A percentile compares a stretch with the other conserved stretches of the same genome.
These are phyloP conservation scores for Pneumocystis canis DNA, from an alignment of 1,139 yeast species.

Conservation along the genomic window DNA sequence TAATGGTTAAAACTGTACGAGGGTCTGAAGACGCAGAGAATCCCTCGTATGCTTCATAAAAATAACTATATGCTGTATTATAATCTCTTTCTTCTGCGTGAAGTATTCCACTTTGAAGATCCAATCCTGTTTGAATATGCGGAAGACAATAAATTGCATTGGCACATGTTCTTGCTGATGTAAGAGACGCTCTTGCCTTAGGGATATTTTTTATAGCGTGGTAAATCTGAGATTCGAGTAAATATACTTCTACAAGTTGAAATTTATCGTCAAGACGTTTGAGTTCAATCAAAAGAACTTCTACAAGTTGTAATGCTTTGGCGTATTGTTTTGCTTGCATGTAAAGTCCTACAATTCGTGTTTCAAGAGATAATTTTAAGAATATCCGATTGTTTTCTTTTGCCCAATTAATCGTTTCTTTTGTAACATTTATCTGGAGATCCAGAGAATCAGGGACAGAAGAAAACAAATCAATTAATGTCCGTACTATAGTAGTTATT, in stretches of 20 bases:
- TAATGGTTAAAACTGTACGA: constrained; percentile 62
- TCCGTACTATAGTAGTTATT: constrained; percentile 20
- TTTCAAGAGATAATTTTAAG: constrained; percentile 72
- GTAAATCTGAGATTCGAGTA: constrained; percentile 77
- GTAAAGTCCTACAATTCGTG: constrained; percentile 64
- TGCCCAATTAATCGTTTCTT: constrained; percentile 81
- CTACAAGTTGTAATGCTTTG: constrained; percentile 60
- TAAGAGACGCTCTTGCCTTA: constrained; percentile 83
- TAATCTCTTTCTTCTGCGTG: constrained; percentile 96
- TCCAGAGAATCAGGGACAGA: constrained; percentile 52
- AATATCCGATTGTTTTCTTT: constrained; percentile 68
- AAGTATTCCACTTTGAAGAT: constrained; percentile 85
- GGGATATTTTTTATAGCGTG: constrained; percentile 85
- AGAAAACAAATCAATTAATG: constrained; percentile 63
- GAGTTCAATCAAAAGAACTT: constrained; percentile 62
- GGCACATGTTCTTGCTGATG: constrained; percentile 93
- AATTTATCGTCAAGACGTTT: constrained; percentile 91
- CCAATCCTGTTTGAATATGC: constrained; percentile 84
- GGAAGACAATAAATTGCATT: constrained; percentile 93
- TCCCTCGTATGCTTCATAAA: constrained; percentile 19
- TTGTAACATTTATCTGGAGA: constrained; percentile 57
- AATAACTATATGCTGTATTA: constrained; percentile 72
- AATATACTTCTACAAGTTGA: constrained; percentile 86
- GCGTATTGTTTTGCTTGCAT: constrained; percentile 50
- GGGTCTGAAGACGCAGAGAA: constrained; percentile 35